A percentile compares a stretch with the other conserved stretches of the same genome.
Evolutionary conservation across 495 filamentous ascomycete genomes (phyloP).

Genomic region (Podospora bellae-mahoneyi): DNA sequence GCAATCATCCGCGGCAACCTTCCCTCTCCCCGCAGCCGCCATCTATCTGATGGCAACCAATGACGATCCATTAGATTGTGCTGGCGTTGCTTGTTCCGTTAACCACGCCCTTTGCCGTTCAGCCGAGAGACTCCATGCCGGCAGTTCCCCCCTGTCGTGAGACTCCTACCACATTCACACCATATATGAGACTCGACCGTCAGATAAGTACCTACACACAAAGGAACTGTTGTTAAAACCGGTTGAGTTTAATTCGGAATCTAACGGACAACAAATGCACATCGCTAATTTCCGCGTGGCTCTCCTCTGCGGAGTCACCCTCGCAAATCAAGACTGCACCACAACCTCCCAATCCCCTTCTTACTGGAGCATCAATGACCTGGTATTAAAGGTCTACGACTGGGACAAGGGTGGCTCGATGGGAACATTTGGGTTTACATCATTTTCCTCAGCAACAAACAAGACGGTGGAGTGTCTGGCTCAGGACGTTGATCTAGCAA

Average conservation of each 20-base stretch:
- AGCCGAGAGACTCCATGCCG: slow-evolving; percentile 18
- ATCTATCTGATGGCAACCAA: slow-evolving; percentile 13
- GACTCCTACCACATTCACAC: not conserved
- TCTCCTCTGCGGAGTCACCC: not conserved
- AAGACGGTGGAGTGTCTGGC: slow-evolving; percentile 24
- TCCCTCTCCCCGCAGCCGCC: slow-evolving; percentile 1
- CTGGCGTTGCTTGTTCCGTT: slow-evolving; percentile 16
- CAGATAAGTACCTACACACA: not conserved
- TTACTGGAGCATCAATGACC: slow-evolving; percentile 28
- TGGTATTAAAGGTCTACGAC: slow-evolving; percentile 27
- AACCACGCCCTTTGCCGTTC: slow-evolving; percentile 14
- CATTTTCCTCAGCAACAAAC: slow-evolving; percentile 28
- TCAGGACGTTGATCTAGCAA: slow-evolving; percentile 27
- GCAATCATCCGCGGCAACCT: not conserved
- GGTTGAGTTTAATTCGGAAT: not conserved
- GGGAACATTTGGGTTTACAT: slow-evolving; percentile 28
- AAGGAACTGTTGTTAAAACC: not conserved
- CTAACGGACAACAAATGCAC: not conserved
- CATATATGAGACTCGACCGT: slow-evolving; percentile 1
- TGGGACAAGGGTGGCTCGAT: slow-evolving; percentile 27
- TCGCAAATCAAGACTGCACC: not conserved
- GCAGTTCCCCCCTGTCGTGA: slow-evolving; percentile 14
- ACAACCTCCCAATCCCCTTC: slow-evolving; percentile 11
- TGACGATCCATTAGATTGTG: slow-evolving; percentile 16
- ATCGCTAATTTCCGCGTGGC: not conserved